Evolutionary conservation across 2,329 filamentous ascomycete genomes (phyloP).

Genomic region (Coniochaeta sp.): DNA sequence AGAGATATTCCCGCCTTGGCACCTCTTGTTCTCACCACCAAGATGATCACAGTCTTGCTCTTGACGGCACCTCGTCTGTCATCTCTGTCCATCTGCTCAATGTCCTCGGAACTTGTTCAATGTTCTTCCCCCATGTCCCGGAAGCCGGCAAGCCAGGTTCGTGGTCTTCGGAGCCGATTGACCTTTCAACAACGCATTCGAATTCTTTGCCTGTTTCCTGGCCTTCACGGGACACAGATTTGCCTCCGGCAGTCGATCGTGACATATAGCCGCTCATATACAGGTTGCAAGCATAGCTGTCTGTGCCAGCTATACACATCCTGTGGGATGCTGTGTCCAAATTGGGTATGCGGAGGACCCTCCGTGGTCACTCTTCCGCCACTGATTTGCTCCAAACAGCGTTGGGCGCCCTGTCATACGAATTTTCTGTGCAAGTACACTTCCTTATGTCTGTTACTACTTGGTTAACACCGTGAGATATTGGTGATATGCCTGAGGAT

Average conservation of each 20-base stretch:
- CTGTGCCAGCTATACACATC: neutral
- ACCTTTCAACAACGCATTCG: neutral
- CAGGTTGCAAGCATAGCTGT: neutral
- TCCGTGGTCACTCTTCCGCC: neutral
- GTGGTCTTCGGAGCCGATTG: no score
- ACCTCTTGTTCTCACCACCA: neutral
- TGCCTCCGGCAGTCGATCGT: neutral
- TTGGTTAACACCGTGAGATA: no score
- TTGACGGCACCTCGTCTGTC: no score
- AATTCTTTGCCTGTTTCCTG: neutral
- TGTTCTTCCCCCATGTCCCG: no score
- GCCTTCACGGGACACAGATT: neutral
- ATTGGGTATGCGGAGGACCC: slow-evolving; percentile 13
- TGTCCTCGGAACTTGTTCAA: no score
- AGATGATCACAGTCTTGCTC: no score
- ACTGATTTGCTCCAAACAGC: neutral
- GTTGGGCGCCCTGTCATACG: no score
- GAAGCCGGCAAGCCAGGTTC: no score
- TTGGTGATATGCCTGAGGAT: no score
- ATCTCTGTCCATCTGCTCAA: no score
- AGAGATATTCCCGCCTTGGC: neutral
- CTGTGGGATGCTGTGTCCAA: slow-evolving; percentile 5
- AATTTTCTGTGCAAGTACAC: no score
- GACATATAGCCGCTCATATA: slow-evolving; percentile 13
- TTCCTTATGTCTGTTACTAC: no score